Conservation (phyloP, 805 yeast species). For the Kuraishia piskuri region DNA sequence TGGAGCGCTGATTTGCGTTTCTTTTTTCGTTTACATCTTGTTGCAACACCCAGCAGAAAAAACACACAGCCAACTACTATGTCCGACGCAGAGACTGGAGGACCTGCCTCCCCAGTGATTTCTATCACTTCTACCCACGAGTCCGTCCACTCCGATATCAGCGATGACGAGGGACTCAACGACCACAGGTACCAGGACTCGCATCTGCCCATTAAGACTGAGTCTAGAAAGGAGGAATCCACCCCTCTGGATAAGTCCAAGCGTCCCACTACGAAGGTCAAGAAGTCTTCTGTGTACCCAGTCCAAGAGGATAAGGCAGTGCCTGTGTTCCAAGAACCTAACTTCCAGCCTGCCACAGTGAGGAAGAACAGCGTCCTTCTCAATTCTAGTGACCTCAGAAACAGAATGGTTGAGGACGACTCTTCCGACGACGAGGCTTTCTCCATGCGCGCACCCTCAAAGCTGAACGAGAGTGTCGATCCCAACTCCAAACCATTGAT, state of each 20-base stretch:
- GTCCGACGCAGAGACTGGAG: not conserved
- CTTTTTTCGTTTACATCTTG: not conserved
- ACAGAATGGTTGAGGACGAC: constrained; percentile 7
- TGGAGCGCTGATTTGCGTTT: not conserved
- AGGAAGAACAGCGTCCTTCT: not conserved
- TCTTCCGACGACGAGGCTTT: constrained; percentile 5
- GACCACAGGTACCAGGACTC: constrained; percentile 10
- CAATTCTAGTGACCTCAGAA: constrained; percentile 5
- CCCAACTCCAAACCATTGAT: not conserved
- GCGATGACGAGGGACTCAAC: constrained; percentile 25
- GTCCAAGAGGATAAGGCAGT: not conserved
- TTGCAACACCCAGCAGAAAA: not conserved
- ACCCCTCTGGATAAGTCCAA: not conserved
- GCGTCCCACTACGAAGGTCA: not conserved
- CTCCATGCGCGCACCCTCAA: not conserved
- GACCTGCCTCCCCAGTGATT: not conserved
- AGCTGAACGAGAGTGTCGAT: not conserved
- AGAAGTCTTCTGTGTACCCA: not conserved
- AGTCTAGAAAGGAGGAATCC: constrained; percentile 1
- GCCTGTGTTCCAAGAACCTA: not conserved
- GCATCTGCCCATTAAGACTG: constrained; percentile 4
- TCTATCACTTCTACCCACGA: constrained; percentile 2
- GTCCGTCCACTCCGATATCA: constrained; percentile 17
- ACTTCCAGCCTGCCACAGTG: not conserved
- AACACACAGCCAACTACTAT: not conserved